Base-by-base conservation (phyloP, 2,329 filamentous ascomycete genomes). In the Neurospora sp. region DNA sequence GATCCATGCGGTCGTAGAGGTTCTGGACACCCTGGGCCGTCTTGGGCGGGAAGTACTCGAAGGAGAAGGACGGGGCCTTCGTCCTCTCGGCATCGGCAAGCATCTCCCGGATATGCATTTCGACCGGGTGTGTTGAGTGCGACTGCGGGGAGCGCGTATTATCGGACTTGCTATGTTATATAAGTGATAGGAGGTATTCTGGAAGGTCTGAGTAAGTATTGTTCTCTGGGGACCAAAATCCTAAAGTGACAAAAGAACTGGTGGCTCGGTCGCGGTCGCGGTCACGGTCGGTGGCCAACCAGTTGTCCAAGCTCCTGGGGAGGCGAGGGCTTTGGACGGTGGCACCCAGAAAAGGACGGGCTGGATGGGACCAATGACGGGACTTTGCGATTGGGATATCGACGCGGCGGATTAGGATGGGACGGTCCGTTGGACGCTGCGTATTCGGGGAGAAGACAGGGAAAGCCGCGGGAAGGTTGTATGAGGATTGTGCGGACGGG, bases 31-130 rank as follows among this genome's bases (percentile, higher is more conserved):
- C 96, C 83, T 96, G 93, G 11, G 93, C 91, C 8, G 96, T 99
- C 84, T 99, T 99, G 46, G 96, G 96, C 68, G 96, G 96, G 82
- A 99, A 99, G 86, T 97, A 99, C 81, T 99, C 96, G 84, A 99
- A 99, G 71, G 96, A 99, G 85, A 97, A 97, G 78, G 93, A 96
- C 70, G 94, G 91, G 77, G 91, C 88, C 79, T 90, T 89, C 77
- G 90, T 89, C 82, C 87, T 87, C 82, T 93, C 89, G 81, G 94
- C 90, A 76, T 95, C 91, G 76, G 88, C 85, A 77, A 99, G 87
- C 86, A 97, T 97, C 77, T 96, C 89, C 75, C 91, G 92, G 86
- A 99, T 95, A 83, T 98, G 96, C 95, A 99, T 98, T 74, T 79
- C 90, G 86, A 76, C 68, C 19, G 70, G 46, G 66, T 33, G 28